Conservation (phyloP, 2,329 filamentous ascomycete genomes). For the Verticillium nonalfalfae region DNA sequence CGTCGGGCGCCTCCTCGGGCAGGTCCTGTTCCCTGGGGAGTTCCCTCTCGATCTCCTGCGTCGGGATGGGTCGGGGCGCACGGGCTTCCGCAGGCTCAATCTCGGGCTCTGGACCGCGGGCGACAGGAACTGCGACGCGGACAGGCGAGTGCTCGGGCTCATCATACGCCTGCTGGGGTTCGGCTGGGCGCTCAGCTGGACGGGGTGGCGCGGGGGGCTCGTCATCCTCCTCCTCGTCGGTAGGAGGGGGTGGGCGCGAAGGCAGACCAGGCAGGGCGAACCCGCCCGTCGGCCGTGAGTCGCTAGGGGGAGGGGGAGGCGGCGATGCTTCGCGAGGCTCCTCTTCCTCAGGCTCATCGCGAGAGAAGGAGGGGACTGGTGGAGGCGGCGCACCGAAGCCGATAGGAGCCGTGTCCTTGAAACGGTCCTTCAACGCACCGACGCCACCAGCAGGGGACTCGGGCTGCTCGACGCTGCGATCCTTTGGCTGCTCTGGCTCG, state of each 20-base stretch:
- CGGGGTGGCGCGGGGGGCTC: conserved; percentile 36
- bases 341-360: conserved; percentile 1
- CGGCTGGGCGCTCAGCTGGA: conserved; percentile 6
- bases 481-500: conserved; percentile 32
- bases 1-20: conserved; percentile 52
- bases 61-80: conserved; percentile 50
- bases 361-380: not conserved
- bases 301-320: conserved; percentile 46
- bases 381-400: conserved; percentile 33
- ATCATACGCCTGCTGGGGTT: conserved; percentile 18
- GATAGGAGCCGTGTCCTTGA: conserved; percentile 71
- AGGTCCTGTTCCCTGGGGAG: conserved; percentile 60
- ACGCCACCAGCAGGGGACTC: conserved; percentile 54
- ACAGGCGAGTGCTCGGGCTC: conserved; percentile 67
- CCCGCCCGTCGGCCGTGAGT: conserved; percentile 65
- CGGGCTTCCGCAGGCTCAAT: conserved; percentile 43
- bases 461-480: conserved; percentile 20
- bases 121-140: conserved; percentile 79
- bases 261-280: conserved; percentile 76
- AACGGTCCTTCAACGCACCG: conserved; percentile 72
- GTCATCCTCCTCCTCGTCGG: conserved; percentile 51
- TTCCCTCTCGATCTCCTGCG: conserved; percentile 54
- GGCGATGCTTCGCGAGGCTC: conserved; percentile 32
- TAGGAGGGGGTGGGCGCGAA: conserved; percentile 47
- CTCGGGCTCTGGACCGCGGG: conserved; percentile 51